Evolutionary conservation across 2,329 filamentous ascomycete genomes (phyloP).

Genomic region (Alternaria conjuncta): DNA sequence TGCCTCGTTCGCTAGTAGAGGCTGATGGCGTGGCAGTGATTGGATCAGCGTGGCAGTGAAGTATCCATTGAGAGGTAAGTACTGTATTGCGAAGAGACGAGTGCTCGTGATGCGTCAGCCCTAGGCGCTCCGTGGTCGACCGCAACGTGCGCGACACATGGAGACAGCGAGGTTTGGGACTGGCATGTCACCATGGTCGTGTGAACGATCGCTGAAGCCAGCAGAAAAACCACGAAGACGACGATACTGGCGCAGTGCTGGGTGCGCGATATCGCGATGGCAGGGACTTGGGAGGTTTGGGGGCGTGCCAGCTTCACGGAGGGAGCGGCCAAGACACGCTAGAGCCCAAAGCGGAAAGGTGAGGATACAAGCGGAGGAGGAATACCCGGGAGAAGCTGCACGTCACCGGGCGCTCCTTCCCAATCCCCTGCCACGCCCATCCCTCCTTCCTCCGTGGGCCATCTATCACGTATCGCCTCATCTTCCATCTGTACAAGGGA

Average conservation of each 20-base stretch:
- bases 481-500: constrained; percentile 22
- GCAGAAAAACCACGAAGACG: constrained; percentile 21
- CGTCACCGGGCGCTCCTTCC: constrained; percentile 40
- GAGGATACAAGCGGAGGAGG: constrained; percentile 28
- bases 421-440: constrained; percentile 26
- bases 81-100: constrained; percentile 41
- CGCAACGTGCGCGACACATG: constrained; percentile 48
- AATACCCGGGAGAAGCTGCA: constrained; percentile 42
- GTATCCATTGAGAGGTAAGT: constrained; percentile 37
- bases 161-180: constrained; percentile 30
- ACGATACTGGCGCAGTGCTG: constrained; percentile 14
- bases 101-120: constrained; percentile 34
- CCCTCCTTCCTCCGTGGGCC: constrained; percentile 18
- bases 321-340: constrained; percentile 27
- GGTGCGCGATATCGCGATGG: constrained; percentile 20
- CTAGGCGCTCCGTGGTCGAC: constrained; percentile 32
- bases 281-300: constrained; percentile 24
- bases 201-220: constrained; percentile 25
- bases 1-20: constrained; percentile 16
- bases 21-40: constrained; percentile 20
- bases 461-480: constrained; percentile 24
- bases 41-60: constrained; percentile 22
- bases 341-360: constrained; percentile 26
- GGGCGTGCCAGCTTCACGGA: constrained; percentile 20
- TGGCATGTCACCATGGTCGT: constrained; percentile 38